Conservation (phyloP, 2,329 filamentous ascomycete species). For the Epichloe uncinata region DNA sequence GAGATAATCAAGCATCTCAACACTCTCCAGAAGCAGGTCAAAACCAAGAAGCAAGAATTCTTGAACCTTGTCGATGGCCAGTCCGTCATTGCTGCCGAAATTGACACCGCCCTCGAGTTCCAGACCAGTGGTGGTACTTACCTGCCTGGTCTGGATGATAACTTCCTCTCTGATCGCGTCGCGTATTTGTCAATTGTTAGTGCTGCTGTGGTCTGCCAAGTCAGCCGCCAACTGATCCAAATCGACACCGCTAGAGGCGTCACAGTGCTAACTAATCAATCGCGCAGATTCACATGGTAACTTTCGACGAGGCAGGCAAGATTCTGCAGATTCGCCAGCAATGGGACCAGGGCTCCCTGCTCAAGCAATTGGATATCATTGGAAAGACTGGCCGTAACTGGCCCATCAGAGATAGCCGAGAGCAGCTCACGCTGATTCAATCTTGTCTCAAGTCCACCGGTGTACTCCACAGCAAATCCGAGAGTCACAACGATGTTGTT, state of each 20-base stretch:
- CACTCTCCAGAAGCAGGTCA: conserved; percentile 57
- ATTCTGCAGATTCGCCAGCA: conserved; percentile 79
- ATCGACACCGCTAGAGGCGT: neutral
- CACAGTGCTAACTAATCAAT: neutral
- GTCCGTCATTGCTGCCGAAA: conserved; percentile 64
- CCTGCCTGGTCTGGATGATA: conserved; percentile 82
- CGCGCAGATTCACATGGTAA: conserved; percentile 69
- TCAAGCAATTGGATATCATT: conserved; percentile 91
- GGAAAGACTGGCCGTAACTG: conserved; percentile 82
- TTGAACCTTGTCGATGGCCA: conserved; percentile 60
- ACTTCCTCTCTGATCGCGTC: conserved; percentile 74
- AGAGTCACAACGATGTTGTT: conserved; percentile 23
- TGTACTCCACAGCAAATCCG: conserved; percentile 18
- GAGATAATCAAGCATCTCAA: conserved; percentile 75
- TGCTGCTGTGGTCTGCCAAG: conserved; percentile 11
- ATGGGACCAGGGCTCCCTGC: conserved; percentile 89
- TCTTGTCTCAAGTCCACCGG: conserved; percentile 41
- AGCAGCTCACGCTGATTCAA: conserved; percentile 68
- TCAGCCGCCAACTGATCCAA: neutral
- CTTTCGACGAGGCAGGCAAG: conserved; percentile 62
- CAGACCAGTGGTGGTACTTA: conserved; percentile 69
- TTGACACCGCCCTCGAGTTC: conserved; percentile 77
- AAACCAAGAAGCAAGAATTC: conserved; percentile 70
- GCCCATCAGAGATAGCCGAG: conserved; percentile 80
- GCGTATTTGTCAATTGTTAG: conserved; percentile 72